Base-by-base conservation (phyloP, 805 yeast species). In the Vanderwaltozyma yarrowii region DNA sequence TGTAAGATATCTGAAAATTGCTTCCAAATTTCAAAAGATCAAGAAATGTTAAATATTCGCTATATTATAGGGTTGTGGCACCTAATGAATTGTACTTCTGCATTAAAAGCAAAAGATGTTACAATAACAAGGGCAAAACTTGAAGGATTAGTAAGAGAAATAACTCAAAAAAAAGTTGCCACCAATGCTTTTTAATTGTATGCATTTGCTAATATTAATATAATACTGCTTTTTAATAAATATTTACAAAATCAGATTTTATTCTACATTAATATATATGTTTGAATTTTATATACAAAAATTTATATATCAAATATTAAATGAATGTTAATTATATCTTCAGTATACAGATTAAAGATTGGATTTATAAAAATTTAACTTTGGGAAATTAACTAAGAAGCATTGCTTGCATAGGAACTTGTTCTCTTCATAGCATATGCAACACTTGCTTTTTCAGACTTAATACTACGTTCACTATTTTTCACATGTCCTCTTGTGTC, bases 401-500 rank as follows among this genome's bases (percentile, higher is more conserved):
- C 23, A 7, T 7, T 20, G 19, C 25, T 36, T 4, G 30, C 21
- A 8, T 26, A 32, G 14, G 56, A 50, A 10, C 40, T 41, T n/a
- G 47, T 45, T 17, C 53, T 46, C 38, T 38, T 49, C 47, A 50
- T 15, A 12, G 45, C 53, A 42, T 57, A 58, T 6, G 53, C 54
- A 23, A 44, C 55, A 17, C 54, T 40, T 3, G 62, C 63, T 20
- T 45, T 45, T 34, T 61, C 61, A 6, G 69, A 62, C 41, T 59
- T 62, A 42, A 54, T 51, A 45, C 68, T 63, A 33, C 67, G 57
- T 35, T 54, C 65, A 49, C 69, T 64, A 34, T 65, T 51, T 41
- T 60, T 62, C 20, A 80, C 60, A 57, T 81, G 89, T 12, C 92
- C 92, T 50, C 92, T 67, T 49, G 80, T 83, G 54, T 82, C 89